Percentiles rank a stretch among this genome's conserved stretches.
Evolutionary conservation across 768 basidiomycete species (phyloP).

Genomic region (Infundibulicybe gibba): DNA sequence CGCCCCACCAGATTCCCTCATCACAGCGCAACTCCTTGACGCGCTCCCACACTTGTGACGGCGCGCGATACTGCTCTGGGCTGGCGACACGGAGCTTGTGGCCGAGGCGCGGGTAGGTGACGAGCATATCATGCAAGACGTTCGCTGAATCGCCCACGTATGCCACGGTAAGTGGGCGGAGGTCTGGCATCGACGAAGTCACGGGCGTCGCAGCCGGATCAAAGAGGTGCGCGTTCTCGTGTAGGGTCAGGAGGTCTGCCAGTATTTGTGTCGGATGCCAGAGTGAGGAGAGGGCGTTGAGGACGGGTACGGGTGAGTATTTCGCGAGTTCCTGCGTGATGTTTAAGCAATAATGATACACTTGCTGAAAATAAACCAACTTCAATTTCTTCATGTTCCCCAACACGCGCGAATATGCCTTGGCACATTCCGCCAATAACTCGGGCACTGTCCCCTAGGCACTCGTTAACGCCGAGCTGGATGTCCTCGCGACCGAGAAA

Average conservation of each 20-base stretch:
- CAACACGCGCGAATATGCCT: constrained; percentile 96
- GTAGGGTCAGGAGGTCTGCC: constrained; percentile 88
- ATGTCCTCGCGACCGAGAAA: constrained; percentile 91
- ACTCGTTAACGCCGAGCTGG: constrained; percentile 96
- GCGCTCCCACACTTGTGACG: constrained; percentile 73
- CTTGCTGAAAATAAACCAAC: constrained; percentile 33
- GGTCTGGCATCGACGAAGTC: constrained; percentile 30
- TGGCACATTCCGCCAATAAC: constrained; percentile 95
- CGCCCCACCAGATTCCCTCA: constrained; percentile 67
- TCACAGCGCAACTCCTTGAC: constrained; percentile 76
- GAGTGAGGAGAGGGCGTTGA: constrained; percentile 92
- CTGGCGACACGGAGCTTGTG: constrained; percentile 83
- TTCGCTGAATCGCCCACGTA: constrained; percentile 96
- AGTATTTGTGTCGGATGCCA: constrained; percentile 98
- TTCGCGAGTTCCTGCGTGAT: constrained; percentile 77
- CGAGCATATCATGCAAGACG: constrained; percentile 96
- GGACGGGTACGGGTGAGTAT: constrained; percentile 88
- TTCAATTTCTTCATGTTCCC: constrained; percentile 90
- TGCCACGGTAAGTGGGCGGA: constrained; percentile 83
- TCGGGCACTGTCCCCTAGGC: constrained; percentile 73
- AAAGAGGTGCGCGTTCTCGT: constrained; percentile 68
- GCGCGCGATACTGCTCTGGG: constrained; percentile 72
- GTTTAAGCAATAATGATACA: constrained; percentile 2
- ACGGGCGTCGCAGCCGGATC: constrained; percentile 14
- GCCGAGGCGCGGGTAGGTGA: constrained; percentile 88